Evolutionary conservation across 2,329 filamentous ascomycete genomes (phyloP), one percentile per base, ranked within the genome.

Genomic region (Claviceps spartinae): DNA sequence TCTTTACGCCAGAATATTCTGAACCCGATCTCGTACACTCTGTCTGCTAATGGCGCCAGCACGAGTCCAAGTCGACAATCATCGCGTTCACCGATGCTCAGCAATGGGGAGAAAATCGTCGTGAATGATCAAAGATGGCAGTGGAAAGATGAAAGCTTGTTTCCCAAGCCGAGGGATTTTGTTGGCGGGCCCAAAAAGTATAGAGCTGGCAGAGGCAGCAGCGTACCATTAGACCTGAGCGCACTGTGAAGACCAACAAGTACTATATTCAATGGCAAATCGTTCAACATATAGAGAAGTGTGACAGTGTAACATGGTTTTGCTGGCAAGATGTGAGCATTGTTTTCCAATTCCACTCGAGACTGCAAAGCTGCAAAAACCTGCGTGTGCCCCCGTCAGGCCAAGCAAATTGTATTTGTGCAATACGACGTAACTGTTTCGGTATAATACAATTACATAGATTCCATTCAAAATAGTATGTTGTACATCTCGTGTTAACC

Each of bases 171-270:
- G 22, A 77, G 91, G 61, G 82, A 86, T 1, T 96, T 94, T 63
- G 69, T 75, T 1, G 85, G 85, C n/a, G 81, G 79, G 3, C 70
- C 77, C 20, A 89, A 85, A 65, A 82, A 81, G 64, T 98, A 97
- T 68, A 77, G 91, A 56, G 93, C 93, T 38, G 93, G 93, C 8
- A 79, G 91, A 63, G 91, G 89, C 36, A 96, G 89, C 70, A 96
- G 87, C 72, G 90, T 97, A 59, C 93, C 93, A 34, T 72, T 97
- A 60, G 88, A 97, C 72, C 68, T 98, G 63, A 80, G 74, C 58
- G 73, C 76, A 34, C 54, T 59, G 48, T 57, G 53, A 44, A 14
- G 36, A 8, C 24, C 40, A 37, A 20, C 20, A 18, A 40, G 22
- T 24, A 44, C 42, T 20, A 34, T 22, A 20, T 11, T 26, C 42